Conservation (phyloP, 208 protist species). For the Entamoeba histolytica region DNA sequence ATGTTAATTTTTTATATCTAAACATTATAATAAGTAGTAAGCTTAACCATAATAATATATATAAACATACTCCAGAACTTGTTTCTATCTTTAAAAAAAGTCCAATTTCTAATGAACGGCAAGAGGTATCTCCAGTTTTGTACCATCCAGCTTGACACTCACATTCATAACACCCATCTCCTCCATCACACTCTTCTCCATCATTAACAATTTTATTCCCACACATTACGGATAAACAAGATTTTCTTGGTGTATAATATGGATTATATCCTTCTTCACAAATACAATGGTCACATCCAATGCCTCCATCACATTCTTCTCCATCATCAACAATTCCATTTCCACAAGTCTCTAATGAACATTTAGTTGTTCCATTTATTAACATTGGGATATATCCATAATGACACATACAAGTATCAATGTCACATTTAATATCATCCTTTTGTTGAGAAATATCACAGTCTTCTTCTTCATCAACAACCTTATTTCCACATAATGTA, state of each 20-base stretch:
- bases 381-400: too few species aligned
- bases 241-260: too few species aligned
- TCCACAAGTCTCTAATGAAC: background rate
- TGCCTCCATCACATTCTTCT: background rate
- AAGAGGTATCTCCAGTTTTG: background rate
- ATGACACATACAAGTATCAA: too few species aligned
- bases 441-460: too few species aligned
- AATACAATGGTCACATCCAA: background rate
- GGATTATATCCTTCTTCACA: background rate
- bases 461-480: too few species aligned
- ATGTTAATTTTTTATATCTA: too few species aligned
- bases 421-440: too few species aligned
- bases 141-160: background rate
- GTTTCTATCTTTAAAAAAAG: background rate
- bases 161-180: background rate
- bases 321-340: background rate
- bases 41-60: background rate
- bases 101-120: background rate
- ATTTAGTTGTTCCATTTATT: background rate
- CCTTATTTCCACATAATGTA: too few species aligned
- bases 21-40: background rate
- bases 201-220: too few species aligned
- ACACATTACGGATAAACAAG: too few species aligned
- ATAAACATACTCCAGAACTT: background rate
- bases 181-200: background rate